A percentile compares a stretch with the other conserved stretches of the same genome.
These are phyloP conservation scores for Puccinia hordei DNA, from an alignment of 1,284 basidiomycete species.

Conservation along the genomic window DNA sequence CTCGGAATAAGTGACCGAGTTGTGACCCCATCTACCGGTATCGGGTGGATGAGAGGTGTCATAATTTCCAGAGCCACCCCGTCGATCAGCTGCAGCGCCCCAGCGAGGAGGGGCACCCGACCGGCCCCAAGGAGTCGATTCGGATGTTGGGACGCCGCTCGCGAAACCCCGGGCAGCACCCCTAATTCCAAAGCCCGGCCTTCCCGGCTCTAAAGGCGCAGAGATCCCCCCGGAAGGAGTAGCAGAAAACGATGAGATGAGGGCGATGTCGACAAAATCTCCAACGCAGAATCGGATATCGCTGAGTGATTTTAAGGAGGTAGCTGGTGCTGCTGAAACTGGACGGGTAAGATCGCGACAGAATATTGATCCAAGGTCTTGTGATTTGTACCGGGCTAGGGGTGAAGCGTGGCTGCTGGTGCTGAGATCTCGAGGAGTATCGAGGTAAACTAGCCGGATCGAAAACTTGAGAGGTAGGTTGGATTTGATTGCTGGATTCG, in stretches of 20 bases:
- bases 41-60: conserved; percentile 24
- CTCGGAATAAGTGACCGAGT: conserved; percentile 29
- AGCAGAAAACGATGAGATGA: conserved; percentile 19
- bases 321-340: neutral
- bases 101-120: conserved; percentile 22
- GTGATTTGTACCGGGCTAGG: conserved; percentile 25
- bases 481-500: conserved; percentile 20
- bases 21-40: conserved; percentile 40
- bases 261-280: conserved; percentile 41
- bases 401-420: conserved; percentile 19
- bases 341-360: conserved; percentile 32
- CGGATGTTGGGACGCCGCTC: neutral
- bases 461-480: conserved; percentile 27
- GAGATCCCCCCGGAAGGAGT: neutral
- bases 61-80: conserved; percentile 8
- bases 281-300: conserved; percentile 43
- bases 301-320: conserved; percentile 19
- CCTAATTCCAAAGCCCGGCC: conserved; percentile 33
- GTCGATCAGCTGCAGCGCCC: conserved; percentile 18
- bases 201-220: neutral
- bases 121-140: neutral
- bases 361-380: conserved; percentile 43
- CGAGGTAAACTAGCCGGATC: conserved; percentile 40
- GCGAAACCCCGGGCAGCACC: conserved; percentile 31
- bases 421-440: conserved; percentile 29